Percentiles rank a stretch among this genome's conserved stretches.
Evolutionary conservation across 768 basidiomycete genomes (phyloP).

Genomic region (Sporobolomyces roseus): DNA sequence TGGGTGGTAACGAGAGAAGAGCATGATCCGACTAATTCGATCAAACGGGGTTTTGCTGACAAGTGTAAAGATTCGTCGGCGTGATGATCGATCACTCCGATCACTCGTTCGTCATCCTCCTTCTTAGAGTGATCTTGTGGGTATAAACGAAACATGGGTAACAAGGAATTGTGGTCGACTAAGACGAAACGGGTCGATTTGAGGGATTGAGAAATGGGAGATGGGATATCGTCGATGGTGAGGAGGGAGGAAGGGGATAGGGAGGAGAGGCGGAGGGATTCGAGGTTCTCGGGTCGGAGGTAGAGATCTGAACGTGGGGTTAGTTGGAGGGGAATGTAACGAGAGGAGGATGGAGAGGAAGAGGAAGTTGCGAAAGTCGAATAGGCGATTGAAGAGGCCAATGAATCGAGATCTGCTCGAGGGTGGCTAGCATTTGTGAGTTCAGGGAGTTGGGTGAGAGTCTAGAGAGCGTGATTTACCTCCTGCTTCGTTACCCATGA

Average conservation of each 20-base stretch:
- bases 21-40: conserved; percentile 71
- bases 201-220: conserved; percentile 46
- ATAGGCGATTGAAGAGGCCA: conserved; percentile 80
- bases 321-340: conserved; percentile 63
- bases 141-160: conserved; percentile 48
- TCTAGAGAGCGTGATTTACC: conserved; percentile 54
- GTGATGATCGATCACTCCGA: conserved; percentile 85
- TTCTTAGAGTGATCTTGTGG: conserved; percentile 44
- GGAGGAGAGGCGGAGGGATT: conserved; percentile 64
- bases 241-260: conserved; percentile 60
- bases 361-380: conserved; percentile 66
- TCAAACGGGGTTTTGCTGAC: conserved; percentile 61
- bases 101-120: conserved; percentile 57
- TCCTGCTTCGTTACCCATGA: conserved; percentile 92
- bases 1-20: conserved; percentile 61
- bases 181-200: conserved; percentile 66
- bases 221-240: conserved; percentile 64
- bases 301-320: conserved; percentile 64
- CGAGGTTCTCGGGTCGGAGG: conserved; percentile 81
- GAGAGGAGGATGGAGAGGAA: conserved; percentile 39
- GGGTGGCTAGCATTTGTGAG: not conserved
- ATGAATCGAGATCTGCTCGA: conserved; percentile 75
- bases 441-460: not conserved
- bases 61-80: conserved; percentile 70
- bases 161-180: conserved; percentile 86